Percentiles rank a stretch among this genome's conserved stretches.
Conservation (phyloP, 1,284 basidiomycete species). For the Porogramme epimiltina region DNA sequence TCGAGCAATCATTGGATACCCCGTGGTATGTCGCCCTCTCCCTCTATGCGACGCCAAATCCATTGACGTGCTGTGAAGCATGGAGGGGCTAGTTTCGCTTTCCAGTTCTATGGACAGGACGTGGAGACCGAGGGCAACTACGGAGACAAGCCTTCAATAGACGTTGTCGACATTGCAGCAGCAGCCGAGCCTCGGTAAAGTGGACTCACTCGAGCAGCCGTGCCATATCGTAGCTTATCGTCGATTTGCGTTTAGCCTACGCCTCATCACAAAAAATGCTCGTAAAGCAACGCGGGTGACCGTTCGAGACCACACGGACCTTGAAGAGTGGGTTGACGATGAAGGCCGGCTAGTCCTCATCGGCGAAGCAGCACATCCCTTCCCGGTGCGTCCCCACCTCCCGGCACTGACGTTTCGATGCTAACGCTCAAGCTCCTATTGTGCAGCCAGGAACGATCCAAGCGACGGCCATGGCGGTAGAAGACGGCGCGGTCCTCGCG, state of each 20-base stretch:
- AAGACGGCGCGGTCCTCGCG: slow-evolving; percentile 61
- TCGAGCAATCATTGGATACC: slow-evolving; percentile 36
- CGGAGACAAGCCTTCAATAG: slow-evolving; percentile 14
- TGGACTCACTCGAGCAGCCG: not conserved
- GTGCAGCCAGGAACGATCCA: slow-evolving; percentile 31
- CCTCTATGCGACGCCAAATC: too few species aligned
- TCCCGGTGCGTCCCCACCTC: slow-evolving; percentile 42
- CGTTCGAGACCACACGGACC: slow-evolving; percentile 22
- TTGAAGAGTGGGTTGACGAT: slow-evolving; percentile 32
- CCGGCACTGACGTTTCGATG: slow-evolving; percentile 23
- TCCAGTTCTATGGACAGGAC: slow-evolving; percentile 21
- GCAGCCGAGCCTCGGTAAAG: slow-evolving; percentile 41
- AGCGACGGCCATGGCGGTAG: slow-evolving; percentile 43
- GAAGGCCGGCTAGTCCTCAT: slow-evolving; percentile 27
- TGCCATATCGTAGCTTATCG: not conserved
- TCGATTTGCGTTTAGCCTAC: not conserved
- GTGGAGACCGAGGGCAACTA: slow-evolving; percentile 15
- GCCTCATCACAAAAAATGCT: slow-evolving; percentile 13
- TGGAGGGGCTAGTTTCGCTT: slow-evolving; percentile 14
- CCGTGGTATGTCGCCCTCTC: slow-evolving; percentile 38
- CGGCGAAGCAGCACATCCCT: slow-evolving; percentile 50
- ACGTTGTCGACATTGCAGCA: slow-evolving; percentile 1
- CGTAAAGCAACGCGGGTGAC: slow-evolving; percentile 13
- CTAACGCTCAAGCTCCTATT: slow-evolving; percentile 32
- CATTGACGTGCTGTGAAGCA: too few species aligned